These are phyloP conservation scores for Ampelocalamus luodianensis DNA, from an alignment of 176 grass and related monocot genomes.

Conservation along the genomic window DNA sequence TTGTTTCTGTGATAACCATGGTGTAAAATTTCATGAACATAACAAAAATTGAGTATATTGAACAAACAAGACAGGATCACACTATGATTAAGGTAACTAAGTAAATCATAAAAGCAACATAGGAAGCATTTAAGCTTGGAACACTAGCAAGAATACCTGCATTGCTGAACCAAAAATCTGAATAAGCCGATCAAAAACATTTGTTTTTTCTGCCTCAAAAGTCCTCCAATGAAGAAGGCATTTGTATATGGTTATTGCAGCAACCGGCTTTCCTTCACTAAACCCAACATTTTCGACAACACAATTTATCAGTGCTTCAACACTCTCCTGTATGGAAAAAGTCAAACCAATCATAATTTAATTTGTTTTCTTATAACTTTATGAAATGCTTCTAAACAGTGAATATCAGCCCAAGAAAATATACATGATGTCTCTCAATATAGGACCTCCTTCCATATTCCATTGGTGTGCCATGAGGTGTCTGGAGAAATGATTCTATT, in stretches of 20 bases:
- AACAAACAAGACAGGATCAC: neutral
- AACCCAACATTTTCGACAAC: conserved; percentile 78
- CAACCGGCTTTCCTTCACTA: conserved; percentile 77
- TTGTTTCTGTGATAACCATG: conserved; percentile 66
- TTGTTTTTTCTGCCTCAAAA: conserved; percentile 89
- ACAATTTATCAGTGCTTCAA: conserved; percentile 75
- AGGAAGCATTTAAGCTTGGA: conserved; percentile 28
- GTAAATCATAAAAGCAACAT: conserved; percentile 7
- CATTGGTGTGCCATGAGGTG: conserved; percentile 66
- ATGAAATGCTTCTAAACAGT: conserved; percentile 29
- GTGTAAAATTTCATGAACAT: conserved; percentile 23
- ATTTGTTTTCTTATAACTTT: conserved; percentile 17
- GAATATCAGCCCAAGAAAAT: conserved; percentile 29
- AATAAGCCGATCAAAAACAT: conserved; percentile 87
- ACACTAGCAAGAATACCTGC: conserved; percentile 64
- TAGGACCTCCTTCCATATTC: conserved; percentile 67
- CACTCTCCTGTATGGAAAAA: conserved; percentile 70
- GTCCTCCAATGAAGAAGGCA: conserved; percentile 93
- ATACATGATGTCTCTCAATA: conserved; percentile 75
- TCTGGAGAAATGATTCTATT: conserved; percentile 66
- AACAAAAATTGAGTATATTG: conserved; percentile 17
- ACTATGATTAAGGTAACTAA: conserved; percentile 8
- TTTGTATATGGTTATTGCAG: conserved; percentile 94
- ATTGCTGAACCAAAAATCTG: conserved; percentile 84
- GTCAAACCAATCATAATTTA: conserved; percentile 21